Base-by-base conservation (phyloP, 345 rosid species). In the Ceriops decandra region DNA sequence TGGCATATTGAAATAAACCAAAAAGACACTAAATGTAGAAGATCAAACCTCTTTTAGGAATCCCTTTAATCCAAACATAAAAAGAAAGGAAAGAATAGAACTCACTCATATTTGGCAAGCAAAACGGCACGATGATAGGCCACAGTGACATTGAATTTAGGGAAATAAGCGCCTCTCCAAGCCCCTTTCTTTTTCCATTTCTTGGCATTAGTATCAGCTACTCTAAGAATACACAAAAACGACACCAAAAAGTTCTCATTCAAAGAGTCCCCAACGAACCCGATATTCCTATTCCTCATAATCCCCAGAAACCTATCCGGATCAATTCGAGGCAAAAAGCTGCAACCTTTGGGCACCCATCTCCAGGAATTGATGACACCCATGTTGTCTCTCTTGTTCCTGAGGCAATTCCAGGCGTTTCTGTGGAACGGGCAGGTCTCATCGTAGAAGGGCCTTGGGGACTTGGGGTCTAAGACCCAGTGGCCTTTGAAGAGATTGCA, bases 141-240 rank as follows among this genome's bases (percentile, higher is more conserved):
- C 31, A 92, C 96, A 1, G 93, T 90, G 72, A 90, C 96, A 71
- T 88, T 95, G 32, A 74, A 95, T 49, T 77, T 81, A 6, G 99
- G 99, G 64, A 91, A 95, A 64, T 82, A 87, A 79, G 84, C 96
- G 24, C 99, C 99, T 68, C 97, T 85, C 99, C 98, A 95, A 74
- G 99, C 98, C 21, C 92, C 88, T 52, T 83, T 95, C 84, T 74
- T 91, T 79, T 92, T 95, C 96, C 99, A 92, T 74, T 87, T 91
- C 62, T 76, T 83, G 54, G 96, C 91, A 63, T 81, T 81, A 16
- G 42, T 46, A 76, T 95, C 97, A 70, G 88, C 97, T 59, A 61
- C 80, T 73, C 98, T 88, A 75, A 95, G 88, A 56, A 82, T 68
- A 75, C 99, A 92, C 81, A 95, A 57, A 57, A 90, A 81, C 61